Percentiles rank a stretch among this genome's conserved stretches.
These are phyloP conservation scores for Wickerhamiella spandovensis DNA, from an alignment of 805 yeast species.

Conservation along the genomic window DNA sequence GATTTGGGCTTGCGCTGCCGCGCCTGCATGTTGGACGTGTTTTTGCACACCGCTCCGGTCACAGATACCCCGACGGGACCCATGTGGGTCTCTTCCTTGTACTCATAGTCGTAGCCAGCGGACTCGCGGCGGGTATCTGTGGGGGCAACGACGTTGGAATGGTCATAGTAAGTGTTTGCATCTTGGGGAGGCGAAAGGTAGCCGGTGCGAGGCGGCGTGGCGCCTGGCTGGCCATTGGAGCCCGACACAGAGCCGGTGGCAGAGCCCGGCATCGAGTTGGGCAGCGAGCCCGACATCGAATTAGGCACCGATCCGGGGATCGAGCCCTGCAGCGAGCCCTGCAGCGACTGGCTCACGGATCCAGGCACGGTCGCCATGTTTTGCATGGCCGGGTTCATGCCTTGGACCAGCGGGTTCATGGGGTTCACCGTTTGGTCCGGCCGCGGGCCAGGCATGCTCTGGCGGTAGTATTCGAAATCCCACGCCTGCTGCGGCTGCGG, in stretches of 20 bases:
- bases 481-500: neutral
- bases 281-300: neutral
- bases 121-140: neutral
- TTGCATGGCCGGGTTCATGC: too few relatives aligned
- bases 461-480: neutral
- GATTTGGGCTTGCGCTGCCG: conserved; percentile 33
- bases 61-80: neutral
- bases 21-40: neutral
- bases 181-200: neutral
- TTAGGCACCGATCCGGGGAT: neutral
- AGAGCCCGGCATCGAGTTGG: neutral
- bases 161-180: neutral
- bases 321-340: neutral
- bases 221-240: neutral
- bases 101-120: neutral
- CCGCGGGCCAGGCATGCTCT: neutral
- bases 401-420: too few relatives aligned
- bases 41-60: neutral
- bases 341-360: neutral
- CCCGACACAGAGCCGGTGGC: neutral
- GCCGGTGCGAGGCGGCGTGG: neutral
- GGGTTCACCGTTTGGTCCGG: neutral
- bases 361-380: neutral
- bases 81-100: neutral
- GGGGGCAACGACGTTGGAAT: neutral